These are phyloP conservation scores for Emericellopsis cladophorae DNA, from an alignment of 2,329 filamentous ascomycete genomes.

Conservation along the genomic window DNA sequence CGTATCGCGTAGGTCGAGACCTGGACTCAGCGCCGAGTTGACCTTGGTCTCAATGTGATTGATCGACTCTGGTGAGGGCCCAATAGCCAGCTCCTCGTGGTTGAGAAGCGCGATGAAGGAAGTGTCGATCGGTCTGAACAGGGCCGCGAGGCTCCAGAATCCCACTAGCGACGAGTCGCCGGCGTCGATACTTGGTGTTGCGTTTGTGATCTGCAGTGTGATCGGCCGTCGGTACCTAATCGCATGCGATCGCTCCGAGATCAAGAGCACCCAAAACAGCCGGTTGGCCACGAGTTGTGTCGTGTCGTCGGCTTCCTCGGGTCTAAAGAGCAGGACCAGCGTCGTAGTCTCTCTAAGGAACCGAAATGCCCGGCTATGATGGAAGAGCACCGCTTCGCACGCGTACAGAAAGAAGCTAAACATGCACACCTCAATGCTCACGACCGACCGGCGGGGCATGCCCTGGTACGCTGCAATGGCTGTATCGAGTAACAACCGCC, in stretches of 20 bases:
- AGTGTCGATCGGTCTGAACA: slow-evolving; percentile 28
- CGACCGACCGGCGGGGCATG: slow-evolving; percentile 17
- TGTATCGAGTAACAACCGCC: slow-evolving; percentile 22
- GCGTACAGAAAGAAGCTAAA: slow-evolving; percentile 31
- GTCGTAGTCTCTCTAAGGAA: slow-evolving; percentile 30
- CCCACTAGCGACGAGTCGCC: slow-evolving; percentile 18
- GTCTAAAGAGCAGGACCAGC: slow-evolving; percentile 19
- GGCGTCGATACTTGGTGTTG: slow-evolving; percentile 18
- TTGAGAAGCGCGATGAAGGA: slow-evolving; percentile 27
- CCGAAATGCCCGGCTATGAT: slow-evolving; percentile 28
- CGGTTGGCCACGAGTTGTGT: slow-evolving; percentile 15
- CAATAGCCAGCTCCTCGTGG: slow-evolving; percentile 18
- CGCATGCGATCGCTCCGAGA: slow-evolving; percentile 29
- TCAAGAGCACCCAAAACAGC: slow-evolving; percentile 29
- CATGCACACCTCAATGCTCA: slow-evolving; percentile 24
- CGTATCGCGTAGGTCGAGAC: slow-evolving; percentile 21
- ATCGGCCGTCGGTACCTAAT: slow-evolving; percentile 30
- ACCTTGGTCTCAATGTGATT: slow-evolving; percentile 21
- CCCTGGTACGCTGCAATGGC: slow-evolving; percentile 19
- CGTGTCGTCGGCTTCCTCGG: slow-evolving; percentile 10
- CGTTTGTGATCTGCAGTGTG: slow-evolving; percentile 26
- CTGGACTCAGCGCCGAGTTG: slow-evolving; percentile 20
- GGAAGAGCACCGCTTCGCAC: slow-evolving; percentile 25
- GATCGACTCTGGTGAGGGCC: slow-evolving; percentile 17
- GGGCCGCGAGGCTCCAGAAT: slow-evolving; percentile 24